Evolutionary conservation across 176 grass and related monocot genomes (phyloP).

Genomic region (Avena sativa): DNA sequence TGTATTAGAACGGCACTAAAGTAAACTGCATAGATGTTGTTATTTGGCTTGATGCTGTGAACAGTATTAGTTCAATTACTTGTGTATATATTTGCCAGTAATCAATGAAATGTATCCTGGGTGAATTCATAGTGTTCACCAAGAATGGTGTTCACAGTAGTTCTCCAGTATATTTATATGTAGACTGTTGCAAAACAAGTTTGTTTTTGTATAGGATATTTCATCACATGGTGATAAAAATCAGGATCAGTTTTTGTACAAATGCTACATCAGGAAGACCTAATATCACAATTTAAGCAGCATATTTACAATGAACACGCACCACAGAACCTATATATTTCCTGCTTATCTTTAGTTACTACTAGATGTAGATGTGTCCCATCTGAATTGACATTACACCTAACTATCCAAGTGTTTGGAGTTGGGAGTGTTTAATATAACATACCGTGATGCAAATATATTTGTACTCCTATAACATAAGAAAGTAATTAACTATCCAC

Average conservation of each 20-base stretch:
- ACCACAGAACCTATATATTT: background rate
- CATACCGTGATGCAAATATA: background rate
- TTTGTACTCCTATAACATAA: background rate
- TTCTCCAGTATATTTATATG: background rate
- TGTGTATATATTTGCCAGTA: constrained; percentile 21
- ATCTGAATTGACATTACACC: background rate
- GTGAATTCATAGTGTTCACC: constrained; percentile 5
- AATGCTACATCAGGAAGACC: constrained; percentile 13
- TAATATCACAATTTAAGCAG: background rate
- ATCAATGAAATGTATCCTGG: constrained; percentile 29
- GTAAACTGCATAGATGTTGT: constrained; percentile 3
- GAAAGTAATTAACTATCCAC: background rate
- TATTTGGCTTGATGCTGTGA: constrained; percentile 12
- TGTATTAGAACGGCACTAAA: constrained; percentile 42
- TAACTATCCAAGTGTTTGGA: background rate
- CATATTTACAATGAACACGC: background rate
- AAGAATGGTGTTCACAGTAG: background rate
- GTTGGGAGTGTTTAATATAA: background rate
- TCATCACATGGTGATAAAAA: constrained; percentile 4
- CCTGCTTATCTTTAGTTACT: background rate
- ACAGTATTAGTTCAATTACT: constrained; percentile 18
- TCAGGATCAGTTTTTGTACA: background rate
- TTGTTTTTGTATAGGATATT: constrained; percentile 17
- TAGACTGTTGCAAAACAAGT: background rate
- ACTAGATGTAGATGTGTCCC: constrained; percentile 10